A percentile compares a stretch with the other conserved stretches of the same genome.
These are phyloP conservation scores for Crucihimalaya himalaica DNA, from an alignment of 345 rosid species.

Conservation along the genomic window DNA sequence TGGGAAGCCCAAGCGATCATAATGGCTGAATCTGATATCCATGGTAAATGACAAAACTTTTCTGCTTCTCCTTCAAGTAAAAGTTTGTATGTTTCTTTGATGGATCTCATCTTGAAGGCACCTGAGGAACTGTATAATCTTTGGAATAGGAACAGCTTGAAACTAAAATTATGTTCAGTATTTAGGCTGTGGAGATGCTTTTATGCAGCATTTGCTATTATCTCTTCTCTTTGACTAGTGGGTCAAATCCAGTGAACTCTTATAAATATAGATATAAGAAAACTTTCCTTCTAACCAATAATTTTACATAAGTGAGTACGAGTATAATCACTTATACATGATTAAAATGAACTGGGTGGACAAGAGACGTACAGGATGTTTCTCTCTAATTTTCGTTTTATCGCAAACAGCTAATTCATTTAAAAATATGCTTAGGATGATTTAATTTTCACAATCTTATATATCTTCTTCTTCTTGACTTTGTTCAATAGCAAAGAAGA, in stretches of 20 bases:
- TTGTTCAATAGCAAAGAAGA: constrained; percentile 57
- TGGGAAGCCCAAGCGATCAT: constrained; percentile 72
- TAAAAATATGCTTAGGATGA: not conserved
- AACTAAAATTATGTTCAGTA: not conserved
- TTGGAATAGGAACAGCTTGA: not conserved
- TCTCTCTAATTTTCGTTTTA: not conserved
- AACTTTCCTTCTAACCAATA: not conserved
- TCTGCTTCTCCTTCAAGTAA: not conserved
- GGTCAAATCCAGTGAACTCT: not conserved
- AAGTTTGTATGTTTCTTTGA: constrained; percentile 11
- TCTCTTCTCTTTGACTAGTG: not conserved
- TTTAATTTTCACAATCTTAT: constrained; percentile 3
- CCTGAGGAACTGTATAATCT: not conserved
- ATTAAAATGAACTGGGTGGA: not conserved
- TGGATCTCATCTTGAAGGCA: not conserved
- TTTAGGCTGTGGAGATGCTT: constrained; percentile 6
- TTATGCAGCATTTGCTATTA: constrained; percentile 4
- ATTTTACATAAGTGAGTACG: too few species aligned
- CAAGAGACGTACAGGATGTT: not conserved
- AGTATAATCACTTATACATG: not conserved
- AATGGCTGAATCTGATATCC: constrained; percentile 55
- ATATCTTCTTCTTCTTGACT: constrained; percentile 6
- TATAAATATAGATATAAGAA: not conserved
- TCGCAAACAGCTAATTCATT: not conserved
- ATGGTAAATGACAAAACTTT: constrained; percentile 46